Evolutionary conservation across 768 basidiomycete genomes (phyloP).

Genomic region (Tulasnella sp.): DNA sequence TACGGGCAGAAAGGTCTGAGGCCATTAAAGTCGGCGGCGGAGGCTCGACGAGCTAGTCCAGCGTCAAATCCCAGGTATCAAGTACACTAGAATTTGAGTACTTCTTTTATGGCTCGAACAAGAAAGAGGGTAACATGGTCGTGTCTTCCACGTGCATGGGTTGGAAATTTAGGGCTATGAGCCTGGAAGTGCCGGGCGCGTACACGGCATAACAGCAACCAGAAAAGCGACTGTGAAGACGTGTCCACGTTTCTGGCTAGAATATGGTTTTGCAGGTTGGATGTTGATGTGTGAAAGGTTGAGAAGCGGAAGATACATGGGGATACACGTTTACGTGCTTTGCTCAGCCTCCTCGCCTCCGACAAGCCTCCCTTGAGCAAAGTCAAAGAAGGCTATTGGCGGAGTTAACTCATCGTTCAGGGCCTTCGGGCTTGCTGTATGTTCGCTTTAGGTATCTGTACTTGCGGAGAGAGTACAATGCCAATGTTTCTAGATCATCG

Average conservation of each 20-base stretch:
- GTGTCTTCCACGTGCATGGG: not conserved
- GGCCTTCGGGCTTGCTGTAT: conserved; percentile 41
- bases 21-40: not conserved
- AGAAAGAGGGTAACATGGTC: not conserved
- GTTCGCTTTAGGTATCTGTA: conserved; percentile 74
- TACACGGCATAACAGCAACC: not conserved
- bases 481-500: conserved; percentile 62
- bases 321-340: conserved; percentile 7
- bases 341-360: not conserved
- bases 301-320: not conserved
- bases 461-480: conserved; percentile 75
- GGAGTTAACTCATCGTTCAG: not conserved
- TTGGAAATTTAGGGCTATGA: not conserved
- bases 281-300: not conserved
- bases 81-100: not conserved
- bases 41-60: not conserved
- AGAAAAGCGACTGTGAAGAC: not conserved
- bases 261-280: not conserved
- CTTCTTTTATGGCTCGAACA: not conserved
- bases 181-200: not conserved
- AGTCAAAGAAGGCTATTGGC: not conserved
- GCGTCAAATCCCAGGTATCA: not conserved
- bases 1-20: not conserved
- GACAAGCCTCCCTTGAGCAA: not conserved
- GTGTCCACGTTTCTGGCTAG: not conserved